Evolutionary conservation across 1,284 basidiomycete genomes (phyloP).

Genomic region (Meira miltonrushii): DNA sequence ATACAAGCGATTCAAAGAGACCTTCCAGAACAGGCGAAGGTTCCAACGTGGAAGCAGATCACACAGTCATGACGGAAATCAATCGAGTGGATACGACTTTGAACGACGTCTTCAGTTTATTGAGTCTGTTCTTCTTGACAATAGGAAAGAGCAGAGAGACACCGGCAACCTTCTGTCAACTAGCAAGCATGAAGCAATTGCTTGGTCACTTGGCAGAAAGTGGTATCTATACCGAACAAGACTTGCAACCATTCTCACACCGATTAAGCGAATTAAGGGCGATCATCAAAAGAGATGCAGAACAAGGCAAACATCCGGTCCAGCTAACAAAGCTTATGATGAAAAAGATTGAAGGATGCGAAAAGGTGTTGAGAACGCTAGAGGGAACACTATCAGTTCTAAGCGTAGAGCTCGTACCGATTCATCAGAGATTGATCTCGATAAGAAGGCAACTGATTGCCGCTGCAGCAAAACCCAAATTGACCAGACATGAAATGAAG

Average conservation of each 20-base stretch:
- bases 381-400: slow-evolving; percentile 48
- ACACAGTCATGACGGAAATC: slow-evolving; percentile 24
- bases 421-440: slow-evolving; percentile 68
- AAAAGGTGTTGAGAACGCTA: slow-evolving; percentile 41
- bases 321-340: slow-evolving; percentile 85
- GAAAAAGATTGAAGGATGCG: slow-evolving; percentile 83
- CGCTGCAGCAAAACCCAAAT: slow-evolving; percentile 77
- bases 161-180: slow-evolving; percentile 48
- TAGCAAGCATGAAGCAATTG: slow-evolving; percentile 51
- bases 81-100: slow-evolving; percentile 51
- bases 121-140: slow-evolving; percentile 52
- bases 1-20: slow-evolving; percentile 12
- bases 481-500: slow-evolving; percentile 80
- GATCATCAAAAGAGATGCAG: slow-evolving; percentile 53
- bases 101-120: slow-evolving; percentile 50
- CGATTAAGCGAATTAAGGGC: slow-evolving; percentile 45
- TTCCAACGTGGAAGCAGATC: slow-evolving; percentile 6
- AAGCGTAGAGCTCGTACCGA: slow-evolving; percentile 51
- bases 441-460: slow-evolving; percentile 83
- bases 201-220: slow-evolving; percentile 50
- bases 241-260: slow-evolving; percentile 45
- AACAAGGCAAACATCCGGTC: slow-evolving; percentile 72
- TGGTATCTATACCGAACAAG: slow-evolving; percentile 50
- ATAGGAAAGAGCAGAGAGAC: slow-evolving; percentile 49
- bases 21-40: slow-evolving; percentile 5